Conservation (phyloP, 129 eudicot species). For the Arctium minus region DNA sequence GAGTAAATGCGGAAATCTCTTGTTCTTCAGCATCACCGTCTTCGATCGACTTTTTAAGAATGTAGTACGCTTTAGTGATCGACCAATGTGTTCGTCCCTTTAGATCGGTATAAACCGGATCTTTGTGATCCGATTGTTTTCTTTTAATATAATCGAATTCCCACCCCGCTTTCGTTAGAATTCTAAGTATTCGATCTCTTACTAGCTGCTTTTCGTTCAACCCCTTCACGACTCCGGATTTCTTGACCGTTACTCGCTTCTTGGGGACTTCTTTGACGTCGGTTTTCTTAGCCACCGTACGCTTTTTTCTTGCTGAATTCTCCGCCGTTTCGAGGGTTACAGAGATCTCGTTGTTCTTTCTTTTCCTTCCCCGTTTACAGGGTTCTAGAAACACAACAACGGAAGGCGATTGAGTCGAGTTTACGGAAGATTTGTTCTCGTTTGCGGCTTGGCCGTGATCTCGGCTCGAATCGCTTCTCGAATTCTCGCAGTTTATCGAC, state of each 20-base stretch:
- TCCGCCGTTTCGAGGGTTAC: not conserved
- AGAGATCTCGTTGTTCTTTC: not conserved
- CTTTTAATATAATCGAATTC: slow-evolving; percentile 42
- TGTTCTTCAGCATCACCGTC: slow-evolving; percentile 18
- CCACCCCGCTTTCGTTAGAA: slow-evolving; percentile 58
- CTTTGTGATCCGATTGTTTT: slow-evolving; percentile 34
- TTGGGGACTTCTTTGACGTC: not conserved
- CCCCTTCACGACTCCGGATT: not conserved
- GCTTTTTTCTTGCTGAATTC: not conserved
- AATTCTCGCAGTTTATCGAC: not conserved
- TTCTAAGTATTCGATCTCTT: slow-evolving; percentile 41
- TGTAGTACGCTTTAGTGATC: slow-evolving; percentile 47
- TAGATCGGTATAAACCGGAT: slow-evolving; percentile 51
- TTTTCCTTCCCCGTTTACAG: not conserved
- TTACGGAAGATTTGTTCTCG: not conserved
- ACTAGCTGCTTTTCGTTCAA: slow-evolving; percentile 28
- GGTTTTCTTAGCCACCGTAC: not conserved
- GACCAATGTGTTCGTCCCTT: slow-evolving; percentile 59
- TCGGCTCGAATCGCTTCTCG: not conserved
- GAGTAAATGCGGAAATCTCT: slow-evolving; percentile 39
- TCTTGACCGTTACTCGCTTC: not conserved
- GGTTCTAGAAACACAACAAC: not conserved
- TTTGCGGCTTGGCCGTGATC: not conserved
- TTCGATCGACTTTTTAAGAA: slow-evolving; percentile 37
- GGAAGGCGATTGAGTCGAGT: not conserved